Evolutionary conservation across 148 eudicot species (phyloP), one percentile per base, ranked within the genome.

Genomic region (Fallopia convolvulus): DNA sequence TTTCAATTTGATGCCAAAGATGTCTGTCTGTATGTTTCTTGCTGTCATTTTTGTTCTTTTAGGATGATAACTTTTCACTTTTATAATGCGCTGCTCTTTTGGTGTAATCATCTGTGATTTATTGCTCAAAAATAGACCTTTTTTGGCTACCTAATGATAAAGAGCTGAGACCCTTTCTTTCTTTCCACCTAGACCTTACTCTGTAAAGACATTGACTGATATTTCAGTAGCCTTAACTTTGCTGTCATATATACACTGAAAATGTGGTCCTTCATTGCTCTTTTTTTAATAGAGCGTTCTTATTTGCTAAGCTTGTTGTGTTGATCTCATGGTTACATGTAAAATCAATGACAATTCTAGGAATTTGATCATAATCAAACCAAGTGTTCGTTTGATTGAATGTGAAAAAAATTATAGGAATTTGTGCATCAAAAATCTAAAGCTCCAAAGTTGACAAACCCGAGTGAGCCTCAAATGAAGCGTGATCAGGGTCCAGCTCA

Each of bases 401-500:
- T 44, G 10, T 44, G 47, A 44, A 44, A 26, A 26, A 6, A 6
- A 44, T 44, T 44, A 8, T 6, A 8, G 47, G 10, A 44, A 44
- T 36, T 12, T 61, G 44, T 68, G 44, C 15, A 36, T 15, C 44
- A 68, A 46, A 12, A 68, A 36, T 39, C 72, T 33, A 66, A 66
- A 32, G 72, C 11, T n/a, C 26, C 65, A 58, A 58, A 10, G 32
- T 7, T 58, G 46, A 13, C 21, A 4, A 68, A 36, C 46, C 46
- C 72, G 36, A 68, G n/a, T 68, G 72, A 68, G 72, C 21, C 72
- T 66, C 72, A 66, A 41, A 36, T 66, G 20, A 66, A 36, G n/a
- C 72, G 44, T 32, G 42, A 33, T 26, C 70, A 23, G 72, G 72
- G 42, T 66, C 72, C 42, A 32, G 72, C 42, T 66, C 72, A 33